phyloP scores from a whole-genome alignment of 2,329 filamentous ascomycete genomes.

The Dothideomycetes sp. region DNA sequence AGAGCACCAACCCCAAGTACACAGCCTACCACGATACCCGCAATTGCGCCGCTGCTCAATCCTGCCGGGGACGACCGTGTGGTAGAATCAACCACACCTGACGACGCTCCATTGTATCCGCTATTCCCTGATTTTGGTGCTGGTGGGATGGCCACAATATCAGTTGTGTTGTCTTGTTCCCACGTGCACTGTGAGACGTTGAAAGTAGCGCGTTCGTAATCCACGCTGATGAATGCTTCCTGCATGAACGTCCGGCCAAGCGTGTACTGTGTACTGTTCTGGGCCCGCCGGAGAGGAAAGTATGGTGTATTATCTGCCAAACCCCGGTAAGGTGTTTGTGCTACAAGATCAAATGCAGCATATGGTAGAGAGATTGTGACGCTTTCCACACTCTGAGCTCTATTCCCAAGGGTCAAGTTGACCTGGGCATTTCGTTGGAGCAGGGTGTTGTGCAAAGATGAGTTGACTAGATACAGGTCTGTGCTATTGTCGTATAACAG shows the following conservation, averaged over 20 bases:
- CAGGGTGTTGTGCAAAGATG: constrained; percentile 25
- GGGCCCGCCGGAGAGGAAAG: constrained; percentile 54
- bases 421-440: constrained; percentile 32
- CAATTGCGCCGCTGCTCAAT: constrained; percentile 31
- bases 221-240: constrained; percentile 48
- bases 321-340: constrained; percentile 37
- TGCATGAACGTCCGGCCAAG: constrained; percentile 63
- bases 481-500: constrained; percentile 28
- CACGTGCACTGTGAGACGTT: constrained; percentile 33
- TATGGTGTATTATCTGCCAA: constrained; percentile 54
- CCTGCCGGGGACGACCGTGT: constrained; percentile 10
- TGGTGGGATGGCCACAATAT: constrained; percentile 23
- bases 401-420: constrained; percentile 35
- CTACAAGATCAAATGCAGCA: constrained; percentile 40
- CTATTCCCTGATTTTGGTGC: constrained; percentile 7
- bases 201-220: constrained; percentile 41
- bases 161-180: constrained; percentile 17
- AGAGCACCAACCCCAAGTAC: constrained; percentile 20
- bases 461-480: constrained; percentile 31
- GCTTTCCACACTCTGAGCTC: constrained; percentile 25
- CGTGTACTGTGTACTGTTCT: constrained; percentile 47
- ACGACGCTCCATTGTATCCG: constrained; percentile 2
- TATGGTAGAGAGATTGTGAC: constrained; percentile 42
- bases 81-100: not conserved
- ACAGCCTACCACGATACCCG: constrained; percentile 36